Conservation (phyloP, 1,284 basidiomycete species). For the Ceratobasidium sp. region DNA sequence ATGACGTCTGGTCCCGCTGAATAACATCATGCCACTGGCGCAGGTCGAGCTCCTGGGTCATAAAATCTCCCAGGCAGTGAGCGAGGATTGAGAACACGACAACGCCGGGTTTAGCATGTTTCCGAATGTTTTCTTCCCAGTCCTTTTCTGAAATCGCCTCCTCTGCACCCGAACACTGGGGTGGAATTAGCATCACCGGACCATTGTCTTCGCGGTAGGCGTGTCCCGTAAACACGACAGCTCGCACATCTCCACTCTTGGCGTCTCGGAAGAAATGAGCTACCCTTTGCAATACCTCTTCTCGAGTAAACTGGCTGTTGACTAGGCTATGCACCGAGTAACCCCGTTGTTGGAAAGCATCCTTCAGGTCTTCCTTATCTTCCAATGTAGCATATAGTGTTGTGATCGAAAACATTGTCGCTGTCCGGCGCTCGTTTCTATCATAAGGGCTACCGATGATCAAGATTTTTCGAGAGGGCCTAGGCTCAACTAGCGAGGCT, state of each 20-base stretch:
- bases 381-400: neutral
- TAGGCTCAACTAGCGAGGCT: neutral
- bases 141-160: neutral
- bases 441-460: conserved; percentile 12
- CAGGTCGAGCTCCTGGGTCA: neutral
- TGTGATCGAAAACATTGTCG: neutral
- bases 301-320: conserved; percentile 10
- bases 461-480: conserved; percentile 3
- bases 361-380: neutral
- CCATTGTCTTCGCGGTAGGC: neutral
- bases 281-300: neutral
- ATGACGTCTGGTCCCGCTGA: neutral
- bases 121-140: neutral
- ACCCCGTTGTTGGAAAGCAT: neutral
- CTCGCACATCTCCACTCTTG: neutral
- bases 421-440: neutral
- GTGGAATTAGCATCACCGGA: conserved; percentile 19
- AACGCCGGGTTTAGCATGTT: neutral
- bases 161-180: neutral
- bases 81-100: conserved; percentile 16
- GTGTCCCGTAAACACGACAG: conserved; percentile 13
- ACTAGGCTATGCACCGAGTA: neutral
- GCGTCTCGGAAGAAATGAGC: neutral
- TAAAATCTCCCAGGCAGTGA: conserved; percentile 17
- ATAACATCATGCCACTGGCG: neutral